Conservation (phyloP, 2,329 filamentous ascomycete species). For the Cladosporium sphaerospermum region DNA sequence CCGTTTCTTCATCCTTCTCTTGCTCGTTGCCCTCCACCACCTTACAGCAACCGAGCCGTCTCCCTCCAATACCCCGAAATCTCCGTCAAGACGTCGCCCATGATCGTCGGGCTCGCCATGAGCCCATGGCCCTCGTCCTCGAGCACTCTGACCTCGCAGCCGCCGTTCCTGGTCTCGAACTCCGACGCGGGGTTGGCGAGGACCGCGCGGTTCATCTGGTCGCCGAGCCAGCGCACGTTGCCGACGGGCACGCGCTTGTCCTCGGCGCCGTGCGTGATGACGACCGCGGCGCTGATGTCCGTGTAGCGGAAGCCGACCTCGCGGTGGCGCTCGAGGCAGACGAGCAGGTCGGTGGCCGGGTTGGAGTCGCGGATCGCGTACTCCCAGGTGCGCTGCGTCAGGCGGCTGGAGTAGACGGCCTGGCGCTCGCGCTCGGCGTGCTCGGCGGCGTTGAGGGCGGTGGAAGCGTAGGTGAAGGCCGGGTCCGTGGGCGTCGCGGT, state of each 20-base stretch:
- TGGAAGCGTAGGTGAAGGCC: conserved; percentile 37
- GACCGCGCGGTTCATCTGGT: conserved; percentile 61
- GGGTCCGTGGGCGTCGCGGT: conserved; percentile 31
- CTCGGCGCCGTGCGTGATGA: conserved; percentile 88
- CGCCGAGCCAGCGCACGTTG: conserved; percentile 90
- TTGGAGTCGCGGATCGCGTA: conserved; percentile 86
- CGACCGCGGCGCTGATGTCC: conserved; percentile 82
- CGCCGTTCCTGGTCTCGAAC: conserved; percentile 31
- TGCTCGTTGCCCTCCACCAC: no score
- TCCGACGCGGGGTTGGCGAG: neutral
- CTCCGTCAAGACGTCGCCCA: conserved; percentile 91
- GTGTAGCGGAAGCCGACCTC: conserved; percentile 95
- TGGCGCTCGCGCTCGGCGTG: conserved; percentile 67
- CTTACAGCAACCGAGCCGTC: neutral
- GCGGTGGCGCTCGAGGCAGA: conserved; percentile 85
- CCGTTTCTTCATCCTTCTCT: no score
- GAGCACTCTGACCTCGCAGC: conserved; percentile 84
- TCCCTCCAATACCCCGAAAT: conserved; percentile 77
- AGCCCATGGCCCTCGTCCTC: conserved; percentile 90
- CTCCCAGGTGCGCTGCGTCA: conserved; percentile 93
- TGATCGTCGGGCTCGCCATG: conserved; percentile 90
- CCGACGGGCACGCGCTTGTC: conserved; percentile 91
- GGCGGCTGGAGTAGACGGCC: conserved; percentile 69
- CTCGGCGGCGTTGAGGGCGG: conserved; percentile 44
- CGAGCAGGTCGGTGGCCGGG: conserved; percentile 84